Base-by-base conservation (phyloP, 1,284 basidiomycete genomes). In the Caloboletus firmus region DNA sequence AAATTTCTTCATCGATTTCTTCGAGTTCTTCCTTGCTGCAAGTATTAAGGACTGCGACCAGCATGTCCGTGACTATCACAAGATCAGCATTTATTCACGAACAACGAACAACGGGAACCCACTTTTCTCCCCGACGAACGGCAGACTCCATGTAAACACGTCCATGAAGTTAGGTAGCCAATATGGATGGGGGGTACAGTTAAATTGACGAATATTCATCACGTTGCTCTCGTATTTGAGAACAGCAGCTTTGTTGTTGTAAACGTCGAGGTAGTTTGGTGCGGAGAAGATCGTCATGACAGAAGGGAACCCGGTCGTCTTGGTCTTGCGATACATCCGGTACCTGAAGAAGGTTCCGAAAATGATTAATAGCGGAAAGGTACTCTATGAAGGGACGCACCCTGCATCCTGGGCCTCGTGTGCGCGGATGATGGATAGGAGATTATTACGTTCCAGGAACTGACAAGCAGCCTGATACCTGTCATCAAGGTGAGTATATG, bases 251-350 rank as follows among this genome's bases (percentile, higher is more conserved):
- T 96, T 97, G 78, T 97, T 97, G 72, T 95, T 93, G 75, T 97
- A 97, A 34, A 96, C 91, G 68, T 97, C 94, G 51, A 97, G 87
- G 71, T 97, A 97, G 73, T 97, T 97, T 26, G 94, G 93, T 8
- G 94, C 94, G 12, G 91, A 93, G 75, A 97, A 97, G 64, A 97
- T 94, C 43, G 95, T 97, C 91, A 97, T 96, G 56, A 97, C 93
- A 12, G 93, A 95, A 4, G 95, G 94, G 73, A 89, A 89, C 4
- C 87, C 94, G 1, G 94, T 97, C 43, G 91, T 91, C 72, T 94
- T 91, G 17, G 95, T 96, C 76, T 97, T 97, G 64, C 93, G 89
- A 72, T 97, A 97, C 95, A 97, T 97, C 55, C 95, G 90, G 71
- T 95, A 95, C 7, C 91, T 93, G 34, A 2, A 32, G 17, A 36